Evolutionary conservation across 2,329 filamentous ascomycete species (phyloP).

Genomic region (Trichoderma polysporum): DNA sequence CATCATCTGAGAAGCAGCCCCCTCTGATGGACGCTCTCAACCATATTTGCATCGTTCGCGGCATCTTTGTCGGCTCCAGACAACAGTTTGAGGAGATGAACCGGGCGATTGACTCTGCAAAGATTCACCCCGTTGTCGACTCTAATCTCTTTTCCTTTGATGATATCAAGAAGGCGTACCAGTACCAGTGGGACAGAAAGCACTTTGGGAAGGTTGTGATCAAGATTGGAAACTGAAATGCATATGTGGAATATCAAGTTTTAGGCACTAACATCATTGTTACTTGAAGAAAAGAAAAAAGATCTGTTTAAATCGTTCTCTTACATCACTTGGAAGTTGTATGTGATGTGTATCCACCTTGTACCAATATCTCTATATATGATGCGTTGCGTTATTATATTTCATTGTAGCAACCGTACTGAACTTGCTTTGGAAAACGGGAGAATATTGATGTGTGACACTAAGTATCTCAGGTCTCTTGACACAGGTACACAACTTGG

Average conservation of each 20-base stretch:
- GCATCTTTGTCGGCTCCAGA: constrained; percentile 41
- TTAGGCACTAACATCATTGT: background rate
- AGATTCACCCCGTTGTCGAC: constrained; percentile 46
- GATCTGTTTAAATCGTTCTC: background rate
- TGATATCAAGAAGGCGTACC: constrained; percentile 36
- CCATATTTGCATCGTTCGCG: constrained; percentile 34
- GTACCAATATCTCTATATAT: no score
- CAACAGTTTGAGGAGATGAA: constrained; percentile 46
- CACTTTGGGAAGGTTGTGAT: constrained; percentile 13
- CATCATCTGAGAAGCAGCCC: constrained; percentile 1
- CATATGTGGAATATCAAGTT: background rate
- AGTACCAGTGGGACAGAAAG: constrained; percentile 14
- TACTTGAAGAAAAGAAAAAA: background rate
- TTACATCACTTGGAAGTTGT: background rate
- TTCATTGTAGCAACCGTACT: no score
- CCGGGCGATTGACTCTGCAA: constrained; percentile 42
- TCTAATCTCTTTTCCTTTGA: constrained; percentile 41
- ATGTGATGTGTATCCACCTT: no score
- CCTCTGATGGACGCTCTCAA: background rate
- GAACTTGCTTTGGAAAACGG: no score
- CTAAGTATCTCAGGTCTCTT: no score
- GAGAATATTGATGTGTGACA: no score
- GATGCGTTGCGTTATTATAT: no score
- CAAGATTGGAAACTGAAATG: background rate
- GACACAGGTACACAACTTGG: background rate